Evolutionary conservation across 2,329 filamentous ascomycete species (phyloP), one percentile per base, ranked within the genome.

Genomic region (Pseudogymnoascus sp.): DNA sequence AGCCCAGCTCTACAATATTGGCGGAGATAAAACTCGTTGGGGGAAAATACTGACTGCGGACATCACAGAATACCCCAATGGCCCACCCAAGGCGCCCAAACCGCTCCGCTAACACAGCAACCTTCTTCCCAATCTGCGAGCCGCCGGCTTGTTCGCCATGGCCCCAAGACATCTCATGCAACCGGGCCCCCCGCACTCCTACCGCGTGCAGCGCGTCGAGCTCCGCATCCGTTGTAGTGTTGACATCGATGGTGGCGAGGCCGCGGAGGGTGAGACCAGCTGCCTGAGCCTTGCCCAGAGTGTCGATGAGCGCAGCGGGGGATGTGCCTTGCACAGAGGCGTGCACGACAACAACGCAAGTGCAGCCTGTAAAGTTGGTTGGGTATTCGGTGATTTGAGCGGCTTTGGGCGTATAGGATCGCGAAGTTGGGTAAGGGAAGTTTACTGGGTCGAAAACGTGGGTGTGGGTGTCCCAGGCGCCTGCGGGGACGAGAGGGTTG

Each of bases 241-340:
- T 84, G 79, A 97, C 96, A 63, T 92, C 92, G 2, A 92, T 89
- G 1, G 83, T 87, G 70, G 92, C 89, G 78, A 97, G 96, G 44
- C 90, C 92, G 62, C 85, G 73, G 11, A 93, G 85, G 68, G 96
- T 86, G 42, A 88, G 84, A 62, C 84, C 76, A 21, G 91, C 92
- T 1, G 89, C 85, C 47, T 81, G 76, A 25, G 65, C 38, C 28
- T 67, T 67, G 23, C 38, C 28, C 0, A 70, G 65, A 4, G 67
- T 66, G 18, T 66, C 68, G 25, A 69, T 35, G 2, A 70, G 63
- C 16, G 69, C 64, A 4, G 65, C 67, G 5, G 66, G 64, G n/a
- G 68, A 69, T 16, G 65, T 63, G 6, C 69, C 69, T 60, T 69
- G 69, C 50, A 70, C 65, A 2, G 69, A 69, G 2, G 68, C 69